Conservation (phyloP, 2,329 filamentous ascomycete species). For the Sporothrix dimorphospora region DNA sequence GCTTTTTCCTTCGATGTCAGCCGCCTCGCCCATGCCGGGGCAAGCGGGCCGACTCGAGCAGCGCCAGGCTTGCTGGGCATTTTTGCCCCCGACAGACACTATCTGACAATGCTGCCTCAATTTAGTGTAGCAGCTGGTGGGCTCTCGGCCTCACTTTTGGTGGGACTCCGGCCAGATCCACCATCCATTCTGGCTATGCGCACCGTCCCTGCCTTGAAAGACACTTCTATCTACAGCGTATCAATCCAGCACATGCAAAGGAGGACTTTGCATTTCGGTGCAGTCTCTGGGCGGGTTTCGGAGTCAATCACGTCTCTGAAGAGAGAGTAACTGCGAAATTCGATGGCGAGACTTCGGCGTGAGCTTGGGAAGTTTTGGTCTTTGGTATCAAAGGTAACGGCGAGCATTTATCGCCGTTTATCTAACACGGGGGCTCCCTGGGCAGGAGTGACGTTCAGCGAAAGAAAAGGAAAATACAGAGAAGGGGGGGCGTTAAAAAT, state of each 20-base stretch:
- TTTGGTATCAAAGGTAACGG: not conserved
- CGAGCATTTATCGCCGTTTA: not conserved
- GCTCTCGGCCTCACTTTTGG: slow-evolving; percentile 7
- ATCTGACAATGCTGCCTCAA: not conserved
- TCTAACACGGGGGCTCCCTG: not conserved
- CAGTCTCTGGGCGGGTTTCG: not conserved
- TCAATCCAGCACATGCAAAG: not conserved
- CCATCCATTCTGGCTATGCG: not conserved
- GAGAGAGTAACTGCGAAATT: not conserved
- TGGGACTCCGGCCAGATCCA: not conserved
- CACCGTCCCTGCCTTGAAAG: not conserved
- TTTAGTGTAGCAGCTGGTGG: not conserved
- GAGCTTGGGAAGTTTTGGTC: not conserved
- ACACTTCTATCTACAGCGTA: not conserved
- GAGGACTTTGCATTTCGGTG: not conserved
- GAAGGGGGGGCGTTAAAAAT: too few species aligned
- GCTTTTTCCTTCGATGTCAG: not conserved
- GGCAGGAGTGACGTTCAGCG: not conserved
- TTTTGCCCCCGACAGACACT: not conserved
- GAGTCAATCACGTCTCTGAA: not conserved
- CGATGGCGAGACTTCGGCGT: slow-evolving; percentile 23
- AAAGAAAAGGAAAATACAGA: not conserved
- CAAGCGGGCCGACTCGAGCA: slow-evolving; percentile 29
- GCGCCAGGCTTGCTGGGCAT: not conserved
- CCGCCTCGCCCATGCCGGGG: not conserved